phyloP scores from a whole-genome alignment of 345 rosid genomes.

The Heritiera fomes region DNA sequence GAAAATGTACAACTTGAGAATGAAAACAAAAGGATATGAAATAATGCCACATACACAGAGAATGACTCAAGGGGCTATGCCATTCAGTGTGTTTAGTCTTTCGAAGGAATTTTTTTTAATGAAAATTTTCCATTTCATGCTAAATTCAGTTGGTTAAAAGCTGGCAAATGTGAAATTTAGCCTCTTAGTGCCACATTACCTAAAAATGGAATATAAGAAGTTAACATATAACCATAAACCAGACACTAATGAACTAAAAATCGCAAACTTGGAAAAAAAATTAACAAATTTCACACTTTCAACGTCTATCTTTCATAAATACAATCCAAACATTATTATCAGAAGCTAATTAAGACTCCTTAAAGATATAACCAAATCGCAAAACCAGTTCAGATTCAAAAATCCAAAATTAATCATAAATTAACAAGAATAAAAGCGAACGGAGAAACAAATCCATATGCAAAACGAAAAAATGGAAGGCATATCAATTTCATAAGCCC shows the following conservation, averaged over 20 bases:
- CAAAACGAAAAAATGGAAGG: not conserved
- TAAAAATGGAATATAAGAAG: not conserved
- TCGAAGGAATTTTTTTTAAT: not conserved
- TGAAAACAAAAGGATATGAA: not conserved
- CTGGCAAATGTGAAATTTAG: not conserved
- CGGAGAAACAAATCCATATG: not conserved
- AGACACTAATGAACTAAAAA: not conserved
- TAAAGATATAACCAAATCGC: not conserved
- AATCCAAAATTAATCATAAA: not conserved
- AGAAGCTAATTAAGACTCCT: not conserved
- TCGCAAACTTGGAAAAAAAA: not conserved
- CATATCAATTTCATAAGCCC: slow-evolving; percentile 27
- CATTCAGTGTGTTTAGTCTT: not conserved
- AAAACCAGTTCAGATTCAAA: slow-evolving; percentile 1
- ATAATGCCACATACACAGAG: not conserved
- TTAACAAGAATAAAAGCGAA: not conserved
- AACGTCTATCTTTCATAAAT: not conserved
- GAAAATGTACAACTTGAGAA: not conserved
- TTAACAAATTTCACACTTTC: not conserved
- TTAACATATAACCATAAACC: not conserved
- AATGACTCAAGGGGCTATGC: not conserved
- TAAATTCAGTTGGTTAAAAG: too few species aligned
- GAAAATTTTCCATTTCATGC: too few species aligned
- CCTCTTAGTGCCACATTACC: not conserved
- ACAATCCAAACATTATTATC: not conserved